phyloP scores from a whole-genome alignment of 441 rosid species.

The Gossypium schwendimanii region DNA sequence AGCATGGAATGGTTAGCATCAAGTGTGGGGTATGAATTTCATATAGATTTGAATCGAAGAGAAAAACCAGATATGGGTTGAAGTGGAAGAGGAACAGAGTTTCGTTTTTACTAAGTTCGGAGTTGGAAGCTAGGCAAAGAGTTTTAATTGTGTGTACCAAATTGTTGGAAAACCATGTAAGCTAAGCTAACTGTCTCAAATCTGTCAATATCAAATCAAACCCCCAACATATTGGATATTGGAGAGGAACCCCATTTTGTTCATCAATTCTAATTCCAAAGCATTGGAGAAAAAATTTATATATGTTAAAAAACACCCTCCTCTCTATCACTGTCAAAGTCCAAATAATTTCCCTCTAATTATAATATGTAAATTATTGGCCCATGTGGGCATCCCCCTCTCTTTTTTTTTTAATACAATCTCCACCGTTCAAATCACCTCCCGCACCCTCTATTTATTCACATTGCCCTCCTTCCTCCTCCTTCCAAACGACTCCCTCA shows the following conservation, averaged over 20 bases:
- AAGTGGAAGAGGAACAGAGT: not conserved
- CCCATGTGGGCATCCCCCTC: slow-evolving; percentile 20
- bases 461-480: not conserved
- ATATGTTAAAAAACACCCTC: not conserved
- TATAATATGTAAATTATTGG: slow-evolving; percentile 13
- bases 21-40: no score
- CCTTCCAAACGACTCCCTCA: slow-evolving; percentile 12
- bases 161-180: not conserved
- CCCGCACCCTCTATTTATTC: slow-evolving; percentile 37
- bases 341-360: slow-evolving; percentile 14
- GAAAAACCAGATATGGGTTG: no score
- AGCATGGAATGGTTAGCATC: no score
- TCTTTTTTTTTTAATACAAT: slow-evolving; percentile 4
- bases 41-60: no score
- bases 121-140: not conserved
- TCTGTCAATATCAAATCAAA: not conserved
- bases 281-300: not conserved
- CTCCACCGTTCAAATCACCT: slow-evolving; percentile 33
- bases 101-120: not conserved
- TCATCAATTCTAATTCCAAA: not conserved
- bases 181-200: not conserved
- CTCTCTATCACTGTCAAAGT: not conserved
- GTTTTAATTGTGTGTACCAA: not conserved
- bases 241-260: not conserved
- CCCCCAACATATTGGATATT: slow-evolving; percentile 7